Conservation (phyloP, 306 rosid genomes). For the Sindora glabra region DNA sequence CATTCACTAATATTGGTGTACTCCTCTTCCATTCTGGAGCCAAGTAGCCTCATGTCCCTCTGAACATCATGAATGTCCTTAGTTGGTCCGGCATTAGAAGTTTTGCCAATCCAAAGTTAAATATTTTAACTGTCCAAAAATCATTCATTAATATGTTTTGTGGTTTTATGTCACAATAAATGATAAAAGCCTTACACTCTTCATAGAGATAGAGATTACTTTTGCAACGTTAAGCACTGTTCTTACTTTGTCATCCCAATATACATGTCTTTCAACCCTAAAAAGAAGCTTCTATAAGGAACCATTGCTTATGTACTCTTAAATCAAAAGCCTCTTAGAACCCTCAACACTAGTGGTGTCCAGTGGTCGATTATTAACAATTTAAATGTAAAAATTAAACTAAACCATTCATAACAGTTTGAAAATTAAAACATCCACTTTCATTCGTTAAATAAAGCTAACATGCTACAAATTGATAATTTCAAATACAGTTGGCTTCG, state of each 20-base stretch:
- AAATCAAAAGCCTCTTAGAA: conserved; percentile 32
- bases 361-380: too few species aligned
- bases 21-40: conserved; percentile 37
- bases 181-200: conserved; percentile 26
- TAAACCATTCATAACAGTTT: too few species aligned
- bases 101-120: conserved; percentile 35
- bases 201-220: conserved; percentile 34
- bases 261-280: conserved; percentile 1
- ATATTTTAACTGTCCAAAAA: conserved; percentile 26
- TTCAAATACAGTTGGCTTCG: too few species aligned
- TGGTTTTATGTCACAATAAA: conserved; percentile 36
- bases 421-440: too few species aligned
- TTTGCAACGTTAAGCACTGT: conserved; percentile 29
- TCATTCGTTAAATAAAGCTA: too few species aligned
- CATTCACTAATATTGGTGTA: conserved; percentile 26
- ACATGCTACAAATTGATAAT: too few species aligned
- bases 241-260: conserved; percentile 29
- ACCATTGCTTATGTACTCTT: conserved; percentile 35
- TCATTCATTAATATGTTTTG: conserved; percentile 38
- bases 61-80: conserved; percentile 17
- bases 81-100: conserved; percentile 32
- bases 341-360: too few species aligned
- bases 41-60: conserved; percentile 36
- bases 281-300: conserved; percentile 31
- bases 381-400: too few species aligned